Evolutionary conservation across 176 grass and related monocot genomes (phyloP).

Genomic region (Secale cereale): DNA sequence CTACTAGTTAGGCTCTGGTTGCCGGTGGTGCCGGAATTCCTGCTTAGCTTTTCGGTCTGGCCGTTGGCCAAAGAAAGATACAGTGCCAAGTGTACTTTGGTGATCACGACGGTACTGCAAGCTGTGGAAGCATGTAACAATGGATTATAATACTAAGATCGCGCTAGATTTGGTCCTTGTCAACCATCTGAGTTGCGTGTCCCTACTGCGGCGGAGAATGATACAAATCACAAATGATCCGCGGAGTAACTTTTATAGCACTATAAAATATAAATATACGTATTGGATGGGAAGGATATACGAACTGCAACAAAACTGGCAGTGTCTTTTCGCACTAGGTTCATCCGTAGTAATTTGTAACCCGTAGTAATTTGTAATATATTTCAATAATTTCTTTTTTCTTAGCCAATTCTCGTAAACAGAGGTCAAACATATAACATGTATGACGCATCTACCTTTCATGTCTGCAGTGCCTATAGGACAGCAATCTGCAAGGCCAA

Average conservation of each 20-base stretch:
- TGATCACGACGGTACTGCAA: neutral
- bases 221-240: neutral
- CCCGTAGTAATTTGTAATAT: neutral
- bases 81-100: neutral
- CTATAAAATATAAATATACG: neutral
- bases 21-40: neutral
- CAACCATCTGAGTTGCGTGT: neutral
- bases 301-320: no score
- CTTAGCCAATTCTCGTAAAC: neutral
- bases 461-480: slow-evolving; percentile 72
- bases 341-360: no score
- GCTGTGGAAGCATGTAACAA: neutral
- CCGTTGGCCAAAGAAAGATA: neutral
- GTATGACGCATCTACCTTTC: slow-evolving; percentile 16
- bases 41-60: neutral
- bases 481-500: slow-evolving; percentile 93
- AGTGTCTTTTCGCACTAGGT: neutral
- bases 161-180: neutral
- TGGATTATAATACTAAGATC: neutral
- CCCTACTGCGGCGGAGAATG: neutral
- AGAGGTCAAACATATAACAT: neutral
- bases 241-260: neutral
- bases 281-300: neutral
- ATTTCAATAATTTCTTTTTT: neutral
- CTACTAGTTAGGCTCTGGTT: neutral